phyloP scores from a whole-genome alignment of 352 stramenopile genomes.

The Pythium coloratum region DNA sequence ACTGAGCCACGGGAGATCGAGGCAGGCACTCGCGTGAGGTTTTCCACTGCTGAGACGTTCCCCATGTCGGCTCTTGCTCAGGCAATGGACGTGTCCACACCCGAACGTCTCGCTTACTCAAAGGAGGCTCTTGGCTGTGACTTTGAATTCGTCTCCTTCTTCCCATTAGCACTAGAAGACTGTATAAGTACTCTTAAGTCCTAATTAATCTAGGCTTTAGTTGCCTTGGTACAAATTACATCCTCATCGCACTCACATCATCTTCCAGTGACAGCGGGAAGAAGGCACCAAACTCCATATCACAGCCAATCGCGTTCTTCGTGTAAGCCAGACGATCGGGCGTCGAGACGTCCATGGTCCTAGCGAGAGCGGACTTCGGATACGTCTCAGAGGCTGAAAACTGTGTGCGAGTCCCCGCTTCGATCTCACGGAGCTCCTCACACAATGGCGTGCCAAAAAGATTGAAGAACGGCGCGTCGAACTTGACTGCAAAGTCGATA shows the following conservation, averaged over 20 bases:
- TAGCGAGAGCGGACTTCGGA: background rate
- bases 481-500: background rate
- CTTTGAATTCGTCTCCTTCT: background rate
- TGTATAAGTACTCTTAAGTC: no score
- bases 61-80: background rate
- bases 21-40: no score
- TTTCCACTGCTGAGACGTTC: background rate
- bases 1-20: no score
- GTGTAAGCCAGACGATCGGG: constrained; percentile 1
- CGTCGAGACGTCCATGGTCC: constrained; percentile 17
- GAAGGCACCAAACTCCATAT: background rate
- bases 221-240: no score
- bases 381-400: background rate
- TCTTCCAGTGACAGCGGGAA: constrained; percentile 2
- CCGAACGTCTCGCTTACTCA: background rate
- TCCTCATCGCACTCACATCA: no score
- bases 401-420: background rate
- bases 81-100: constrained; percentile 6
- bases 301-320: background rate
- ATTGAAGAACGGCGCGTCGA: constrained; percentile 2
- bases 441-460: constrained; percentile 9
- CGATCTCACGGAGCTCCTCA: background rate
- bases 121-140: background rate
- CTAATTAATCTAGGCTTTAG: no score
- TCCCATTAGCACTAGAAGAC: background rate